A percentile compares a stretch with the other conserved stretches of the same genome.
Conservation (phyloP, 2,329 filamentous ascomycete genomes). For the Botrytis byssoidea region DNA sequence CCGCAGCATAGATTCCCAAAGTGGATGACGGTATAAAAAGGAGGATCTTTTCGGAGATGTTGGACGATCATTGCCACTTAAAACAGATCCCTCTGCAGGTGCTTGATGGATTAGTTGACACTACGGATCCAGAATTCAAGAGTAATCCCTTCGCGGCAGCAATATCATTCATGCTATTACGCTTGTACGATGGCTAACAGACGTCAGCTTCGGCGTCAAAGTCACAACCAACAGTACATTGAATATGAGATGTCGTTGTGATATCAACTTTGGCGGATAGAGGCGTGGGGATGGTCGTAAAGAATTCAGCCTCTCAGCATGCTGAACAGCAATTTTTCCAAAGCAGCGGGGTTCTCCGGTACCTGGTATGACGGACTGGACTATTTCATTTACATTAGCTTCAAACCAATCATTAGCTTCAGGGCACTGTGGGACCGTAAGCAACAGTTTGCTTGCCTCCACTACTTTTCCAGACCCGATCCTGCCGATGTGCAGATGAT, state of each 20-base stretch:
- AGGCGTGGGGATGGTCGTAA: background rate
- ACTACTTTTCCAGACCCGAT: background rate
- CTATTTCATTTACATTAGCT: background rate
- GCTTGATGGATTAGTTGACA: background rate
- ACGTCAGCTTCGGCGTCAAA: background rate
- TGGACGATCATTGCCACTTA: background rate
- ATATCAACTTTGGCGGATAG: conserved; percentile 2
- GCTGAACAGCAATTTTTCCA: background rate
- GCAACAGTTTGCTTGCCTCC: conserved; percentile 1
- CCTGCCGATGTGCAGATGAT: background rate
- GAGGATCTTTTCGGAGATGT: background rate
- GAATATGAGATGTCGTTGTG: background rate
- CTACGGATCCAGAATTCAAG: background rate
- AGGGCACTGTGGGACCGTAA: background rate
- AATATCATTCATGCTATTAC: conserved; percentile 10
- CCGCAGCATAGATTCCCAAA: background rate
- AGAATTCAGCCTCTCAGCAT: conserved; percentile 4
- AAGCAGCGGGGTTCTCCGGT: background rate
- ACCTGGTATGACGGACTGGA: background rate
- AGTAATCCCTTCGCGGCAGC: background rate
- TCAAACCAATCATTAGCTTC: conserved; percentile 3
- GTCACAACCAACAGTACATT: background rate
- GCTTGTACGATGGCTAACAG: background rate
- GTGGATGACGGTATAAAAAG: background rate
- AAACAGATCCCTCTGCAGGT: background rate